These are phyloP conservation scores for Lasiodiplodia citricola DNA, from an alignment of 2,329 filamentous ascomycete genomes.

Conservation along the genomic window DNA sequence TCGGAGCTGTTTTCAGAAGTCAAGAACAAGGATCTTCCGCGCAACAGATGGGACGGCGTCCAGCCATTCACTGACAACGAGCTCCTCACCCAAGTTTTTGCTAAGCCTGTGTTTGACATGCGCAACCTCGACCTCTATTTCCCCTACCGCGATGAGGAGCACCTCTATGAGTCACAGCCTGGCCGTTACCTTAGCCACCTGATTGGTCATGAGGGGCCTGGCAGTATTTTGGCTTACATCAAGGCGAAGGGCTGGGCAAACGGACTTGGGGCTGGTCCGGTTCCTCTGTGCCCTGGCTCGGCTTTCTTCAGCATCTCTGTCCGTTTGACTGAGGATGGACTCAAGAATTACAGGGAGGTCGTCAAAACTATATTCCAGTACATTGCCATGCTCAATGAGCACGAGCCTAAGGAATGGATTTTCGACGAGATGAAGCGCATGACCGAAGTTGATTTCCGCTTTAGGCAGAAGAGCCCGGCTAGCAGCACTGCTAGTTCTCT, in stretches of 20 bases:
- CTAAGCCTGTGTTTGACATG: slow-evolving; percentile 89
- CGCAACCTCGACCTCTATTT: slow-evolving; percentile 81
- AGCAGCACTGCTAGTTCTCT: slow-evolving; percentile 87
- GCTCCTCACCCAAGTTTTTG: slow-evolving; percentile 75
- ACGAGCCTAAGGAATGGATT: slow-evolving; percentile 87
- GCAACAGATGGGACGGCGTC: slow-evolving; percentile 69
- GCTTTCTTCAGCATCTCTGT: slow-evolving; percentile 81
- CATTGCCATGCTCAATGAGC: slow-evolving; percentile 81
- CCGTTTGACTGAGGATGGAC: slow-evolving; percentile 81
- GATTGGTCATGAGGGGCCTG: slow-evolving; percentile 90
- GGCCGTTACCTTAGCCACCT: slow-evolving; percentile 86
- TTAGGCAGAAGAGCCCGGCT: slow-evolving; percentile 89
- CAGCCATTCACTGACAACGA: slow-evolving; percentile 65
- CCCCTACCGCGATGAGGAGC: slow-evolving; percentile 83
- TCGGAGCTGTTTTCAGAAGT: slow-evolving; percentile 81
- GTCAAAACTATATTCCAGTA: slow-evolving; percentile 89
- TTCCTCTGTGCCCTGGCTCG: slow-evolving; percentile 77
- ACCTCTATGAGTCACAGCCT: slow-evolving; percentile 78
- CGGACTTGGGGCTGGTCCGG: slow-evolving; percentile 76
- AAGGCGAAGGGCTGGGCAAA: slow-evolving; percentile 92
- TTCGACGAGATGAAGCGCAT: slow-evolving; percentile 90
- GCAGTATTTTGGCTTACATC: slow-evolving; percentile 87
- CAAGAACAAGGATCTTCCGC: slow-evolving; percentile 77
- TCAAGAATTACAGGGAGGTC: slow-evolving; percentile 82
- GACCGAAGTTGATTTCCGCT: slow-evolving; percentile 92